phyloP scores from a whole-genome alignment of 176 grass and related monocot species.

The Carex scoparia region DNA sequence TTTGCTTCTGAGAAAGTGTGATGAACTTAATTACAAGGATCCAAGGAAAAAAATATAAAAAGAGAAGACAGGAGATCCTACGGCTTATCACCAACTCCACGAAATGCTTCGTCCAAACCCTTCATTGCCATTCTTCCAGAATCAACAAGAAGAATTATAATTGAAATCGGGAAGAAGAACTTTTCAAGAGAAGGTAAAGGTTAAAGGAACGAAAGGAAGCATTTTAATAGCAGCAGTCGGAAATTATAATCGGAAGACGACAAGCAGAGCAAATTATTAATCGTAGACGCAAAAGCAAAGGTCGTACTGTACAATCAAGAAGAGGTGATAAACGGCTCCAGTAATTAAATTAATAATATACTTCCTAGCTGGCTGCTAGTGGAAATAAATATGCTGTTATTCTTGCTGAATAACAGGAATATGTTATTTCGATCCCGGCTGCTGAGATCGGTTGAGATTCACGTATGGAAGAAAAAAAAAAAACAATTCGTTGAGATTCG shows the following conservation, averaged over 20 bases:
- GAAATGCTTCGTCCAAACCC: conserved; percentile 69
- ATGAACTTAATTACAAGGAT: not conserved
- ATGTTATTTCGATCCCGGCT: no score
- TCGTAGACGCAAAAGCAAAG: not conserved
- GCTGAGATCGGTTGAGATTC: no score
- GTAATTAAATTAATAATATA: not conserved
- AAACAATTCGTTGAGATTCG: no score
- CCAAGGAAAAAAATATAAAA: not conserved
- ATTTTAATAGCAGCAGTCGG: not conserved
- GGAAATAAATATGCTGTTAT: no score
- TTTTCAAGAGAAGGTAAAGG: not conserved
- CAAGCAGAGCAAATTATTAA: not conserved
- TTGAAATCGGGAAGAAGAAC: conserved; percentile 5
- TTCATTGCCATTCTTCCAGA: conserved; percentile 38
- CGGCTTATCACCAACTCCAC: conserved; percentile 59
- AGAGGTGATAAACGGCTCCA: not conserved
- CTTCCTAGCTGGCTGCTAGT: not conserved
- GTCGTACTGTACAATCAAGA: not conserved
- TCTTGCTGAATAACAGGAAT: no score
- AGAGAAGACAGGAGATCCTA: not conserved
- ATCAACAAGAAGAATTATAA: not conserved
- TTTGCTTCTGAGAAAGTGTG: conserved; percentile 26
- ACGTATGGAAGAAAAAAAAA: no score
- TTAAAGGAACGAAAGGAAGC: not conserved
- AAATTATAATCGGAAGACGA: not conserved